A percentile compares a stretch with the other conserved stretches of the same genome.
Conservation (phyloP, 2,329 filamentous ascomycete genomes). For the Xenoacremonium recifei region DNA sequence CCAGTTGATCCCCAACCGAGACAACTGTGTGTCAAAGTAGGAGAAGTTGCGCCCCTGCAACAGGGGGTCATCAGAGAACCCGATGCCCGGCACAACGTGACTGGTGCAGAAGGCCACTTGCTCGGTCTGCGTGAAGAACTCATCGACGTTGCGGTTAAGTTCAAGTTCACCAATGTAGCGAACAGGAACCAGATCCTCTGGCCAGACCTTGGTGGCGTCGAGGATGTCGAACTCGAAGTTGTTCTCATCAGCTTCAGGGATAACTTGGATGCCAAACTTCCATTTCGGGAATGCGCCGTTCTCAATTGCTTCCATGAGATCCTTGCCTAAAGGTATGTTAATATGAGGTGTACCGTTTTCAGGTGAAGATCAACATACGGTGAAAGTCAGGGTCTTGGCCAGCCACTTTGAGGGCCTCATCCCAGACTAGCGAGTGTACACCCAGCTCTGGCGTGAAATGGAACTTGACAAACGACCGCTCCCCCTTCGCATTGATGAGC, state of each 20-base stretch:
- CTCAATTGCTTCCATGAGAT: slow-evolving; percentile 72
- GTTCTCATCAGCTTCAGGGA: slow-evolving; percentile 69
- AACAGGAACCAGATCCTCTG: slow-evolving; percentile 72
- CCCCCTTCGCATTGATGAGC: slow-evolving; percentile 64
- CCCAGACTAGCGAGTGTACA: slow-evolving; percentile 75
- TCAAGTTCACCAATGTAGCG: slow-evolving; percentile 78
- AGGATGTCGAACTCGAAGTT: slow-evolving; percentile 85
- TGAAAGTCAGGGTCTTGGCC: slow-evolving; percentile 82
- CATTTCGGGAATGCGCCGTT: slow-evolving; percentile 70
- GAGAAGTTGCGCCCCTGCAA: slow-evolving; percentile 70
- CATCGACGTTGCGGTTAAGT: slow-evolving; percentile 76
- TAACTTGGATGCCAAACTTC: slow-evolving; percentile 79
- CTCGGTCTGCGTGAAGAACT: slow-evolving; percentile 81
- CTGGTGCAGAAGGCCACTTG: slow-evolving; percentile 81
- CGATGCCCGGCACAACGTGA: slow-evolving; percentile 76
- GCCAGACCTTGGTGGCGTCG: slow-evolving; percentile 85
- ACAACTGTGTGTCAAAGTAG: slow-evolving; percentile 67
- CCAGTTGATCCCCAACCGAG: slow-evolving; percentile 71
- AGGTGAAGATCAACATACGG: no score
- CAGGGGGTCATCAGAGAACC: slow-evolving; percentile 73
- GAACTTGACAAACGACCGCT: slow-evolving; percentile 75
- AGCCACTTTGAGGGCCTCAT: slow-evolving; percentile 72
- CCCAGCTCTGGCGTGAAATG: slow-evolving; percentile 73
- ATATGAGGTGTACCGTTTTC: no score
- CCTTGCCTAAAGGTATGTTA: no score